A percentile compares a stretch with the other conserved stretches of the same genome.
These are phyloP conservation scores for Komagataella mondaviorum DNA, from an alignment of 805 yeast species.

Conservation along the genomic window DNA sequence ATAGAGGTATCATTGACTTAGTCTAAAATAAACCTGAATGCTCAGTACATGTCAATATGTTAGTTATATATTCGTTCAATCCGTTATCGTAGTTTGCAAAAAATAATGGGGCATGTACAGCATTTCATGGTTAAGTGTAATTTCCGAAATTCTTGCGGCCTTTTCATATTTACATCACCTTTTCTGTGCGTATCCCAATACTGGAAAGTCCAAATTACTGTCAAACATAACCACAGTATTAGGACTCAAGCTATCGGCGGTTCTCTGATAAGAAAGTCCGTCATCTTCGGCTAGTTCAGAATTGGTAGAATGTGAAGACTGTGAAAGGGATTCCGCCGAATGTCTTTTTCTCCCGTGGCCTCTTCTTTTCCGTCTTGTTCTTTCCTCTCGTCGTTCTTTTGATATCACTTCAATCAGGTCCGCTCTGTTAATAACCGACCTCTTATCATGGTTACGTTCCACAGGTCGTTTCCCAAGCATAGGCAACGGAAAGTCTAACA, in stretches of 20 bases:
- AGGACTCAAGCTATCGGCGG: not conserved
- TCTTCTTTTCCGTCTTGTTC: not conserved
- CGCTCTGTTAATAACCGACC: not conserved
- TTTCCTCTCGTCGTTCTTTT: not conserved
- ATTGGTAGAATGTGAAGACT: not conserved
- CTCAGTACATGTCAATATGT: not conserved
- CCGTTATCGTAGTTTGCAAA: not conserved
- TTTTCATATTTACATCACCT: not conserved
- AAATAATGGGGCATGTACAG: not conserved
- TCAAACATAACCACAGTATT: not conserved
- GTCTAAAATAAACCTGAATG: not conserved
- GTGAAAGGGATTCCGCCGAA: not conserved
- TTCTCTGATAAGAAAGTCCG: not conserved
- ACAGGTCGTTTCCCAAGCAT: not conserved
- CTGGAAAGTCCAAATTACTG: not conserved
- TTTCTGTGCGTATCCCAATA: not conserved
- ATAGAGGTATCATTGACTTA: not conserved
- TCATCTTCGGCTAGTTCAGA: not conserved
- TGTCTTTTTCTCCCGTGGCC: not conserved
- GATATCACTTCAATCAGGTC: not conserved
- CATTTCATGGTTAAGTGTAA: not conserved
- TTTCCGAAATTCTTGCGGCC: not conserved
- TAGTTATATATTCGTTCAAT: not conserved
- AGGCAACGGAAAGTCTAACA: not conserved
- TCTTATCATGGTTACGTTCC: not conserved